Conservation (phyloP, 2,329 filamentous ascomycete genomes). For the Colletotrichum spaethianum region DNA sequence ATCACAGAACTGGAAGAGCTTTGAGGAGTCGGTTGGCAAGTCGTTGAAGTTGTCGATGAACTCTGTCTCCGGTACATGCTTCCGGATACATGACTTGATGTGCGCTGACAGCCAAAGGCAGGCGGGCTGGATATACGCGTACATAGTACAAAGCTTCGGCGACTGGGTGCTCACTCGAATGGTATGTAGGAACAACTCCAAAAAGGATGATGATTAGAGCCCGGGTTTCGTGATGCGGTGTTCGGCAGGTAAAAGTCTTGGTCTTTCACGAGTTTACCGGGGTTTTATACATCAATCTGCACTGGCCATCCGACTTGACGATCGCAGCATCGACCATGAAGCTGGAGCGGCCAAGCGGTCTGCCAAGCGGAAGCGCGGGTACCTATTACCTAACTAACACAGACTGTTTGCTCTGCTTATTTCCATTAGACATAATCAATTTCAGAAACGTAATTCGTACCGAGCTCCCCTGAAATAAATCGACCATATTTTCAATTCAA, state of each 20-base stretch:
- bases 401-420: background rate
- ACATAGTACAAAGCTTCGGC: constrained; percentile 38
- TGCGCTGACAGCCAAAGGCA: constrained; percentile 51
- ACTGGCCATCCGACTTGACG: background rate
- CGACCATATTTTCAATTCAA: background rate
- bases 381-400: constrained; percentile 28
- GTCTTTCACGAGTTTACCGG: background rate
- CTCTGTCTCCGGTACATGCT: constrained; percentile 47
- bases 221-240: background rate
- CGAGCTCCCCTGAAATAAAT: background rate
- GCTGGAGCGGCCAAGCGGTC: constrained; percentile 25
- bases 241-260: background rate
- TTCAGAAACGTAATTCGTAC: constrained; percentile 30
- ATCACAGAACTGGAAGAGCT: constrained; percentile 52
- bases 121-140: constrained; percentile 47
- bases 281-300: background rate
- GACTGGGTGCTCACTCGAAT: background rate
- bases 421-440: constrained; percentile 29
- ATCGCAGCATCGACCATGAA: background rate
- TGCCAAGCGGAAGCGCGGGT: constrained; percentile 27
- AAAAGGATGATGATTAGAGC: background rate
- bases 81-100: constrained; percentile 48
- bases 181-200: background rate
- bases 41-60: constrained; percentile 49
- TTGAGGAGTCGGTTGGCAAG: constrained; percentile 45